These are phyloP conservation scores for Fusarium pseudoanthophilum DNA, from an alignment of 2,329 filamentous ascomycete species.

Conservation along the genomic window DNA sequence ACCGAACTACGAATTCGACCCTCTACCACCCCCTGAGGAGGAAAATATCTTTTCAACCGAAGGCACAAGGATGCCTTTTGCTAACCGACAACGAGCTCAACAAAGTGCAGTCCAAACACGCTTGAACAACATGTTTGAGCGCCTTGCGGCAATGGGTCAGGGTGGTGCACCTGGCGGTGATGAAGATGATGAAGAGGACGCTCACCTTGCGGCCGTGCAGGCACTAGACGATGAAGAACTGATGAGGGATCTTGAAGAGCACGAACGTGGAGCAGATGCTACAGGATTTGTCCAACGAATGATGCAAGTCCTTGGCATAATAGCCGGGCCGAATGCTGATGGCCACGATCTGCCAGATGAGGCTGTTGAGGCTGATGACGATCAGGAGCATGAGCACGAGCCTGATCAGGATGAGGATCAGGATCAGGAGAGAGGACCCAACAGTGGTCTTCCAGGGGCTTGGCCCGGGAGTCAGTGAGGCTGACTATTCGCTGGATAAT, in stretches of 20 bases:
- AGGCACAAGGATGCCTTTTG: constrained; percentile 34
- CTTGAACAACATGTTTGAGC: constrained; percentile 45
- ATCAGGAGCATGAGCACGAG: constrained; percentile 16
- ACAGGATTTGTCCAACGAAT: constrained; percentile 39
- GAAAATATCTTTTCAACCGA: constrained; percentile 54
- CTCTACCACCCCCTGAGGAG: constrained; percentile 74
- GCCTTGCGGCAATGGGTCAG: constrained; percentile 23
- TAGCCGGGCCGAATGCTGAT: constrained; percentile 27
- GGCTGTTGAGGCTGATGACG: constrained; percentile 19
- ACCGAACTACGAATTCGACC: constrained; percentile 82
- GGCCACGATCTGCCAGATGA: constrained; percentile 15
- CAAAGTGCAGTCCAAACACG: constrained; percentile 42
- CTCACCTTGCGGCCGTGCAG: constrained; percentile 29
- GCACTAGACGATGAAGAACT: constrained; percentile 49
- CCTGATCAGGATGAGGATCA: neutral
- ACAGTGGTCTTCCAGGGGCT: constrained; percentile 46
- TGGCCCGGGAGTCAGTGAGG: constrained; percentile 48
- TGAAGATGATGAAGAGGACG: constrained; percentile 45
- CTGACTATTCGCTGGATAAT: constrained; percentile 1
- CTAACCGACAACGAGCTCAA: constrained; percentile 3
- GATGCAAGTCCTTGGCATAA: constrained; percentile 26
- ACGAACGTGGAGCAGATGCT: constrained; percentile 41
- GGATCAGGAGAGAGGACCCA: neutral
- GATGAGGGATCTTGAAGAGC: constrained; percentile 46
- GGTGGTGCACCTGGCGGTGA: constrained; percentile 14